Conservation (phyloP, 176 grass and related monocot genomes). For the Dendrocalamus sinicus region DNA sequence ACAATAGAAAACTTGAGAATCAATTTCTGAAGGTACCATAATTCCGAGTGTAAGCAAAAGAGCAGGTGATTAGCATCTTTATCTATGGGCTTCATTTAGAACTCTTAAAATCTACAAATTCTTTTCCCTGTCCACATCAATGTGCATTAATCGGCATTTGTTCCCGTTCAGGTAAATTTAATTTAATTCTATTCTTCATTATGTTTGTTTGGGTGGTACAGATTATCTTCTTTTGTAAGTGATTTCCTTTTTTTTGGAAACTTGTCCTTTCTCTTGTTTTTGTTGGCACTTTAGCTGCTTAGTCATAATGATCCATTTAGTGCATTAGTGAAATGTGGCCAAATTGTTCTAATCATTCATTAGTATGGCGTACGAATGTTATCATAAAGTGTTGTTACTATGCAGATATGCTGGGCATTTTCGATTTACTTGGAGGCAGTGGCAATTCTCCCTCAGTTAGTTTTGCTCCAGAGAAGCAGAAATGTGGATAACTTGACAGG, state of each 20-base stretch:
- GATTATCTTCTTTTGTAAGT: background rate
- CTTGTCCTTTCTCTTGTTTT: background rate
- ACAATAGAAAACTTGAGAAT: background rate
- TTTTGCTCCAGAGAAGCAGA: constrained; percentile 89
- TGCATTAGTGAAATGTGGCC: background rate
- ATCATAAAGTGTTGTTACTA: background rate
- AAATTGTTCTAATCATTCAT: background rate
- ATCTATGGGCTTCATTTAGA: background rate
- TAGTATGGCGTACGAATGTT: background rate
- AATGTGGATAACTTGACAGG: constrained; percentile 99
- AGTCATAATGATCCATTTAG: background rate
- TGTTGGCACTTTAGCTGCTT: background rate
- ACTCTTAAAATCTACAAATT: background rate
- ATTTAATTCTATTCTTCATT: background rate
- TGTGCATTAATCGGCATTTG: background rate
- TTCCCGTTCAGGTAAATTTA: background rate
- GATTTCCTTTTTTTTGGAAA: background rate
- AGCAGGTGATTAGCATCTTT: background rate
- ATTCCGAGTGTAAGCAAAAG: background rate
- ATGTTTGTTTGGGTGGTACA: background rate
- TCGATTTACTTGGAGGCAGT: constrained; percentile 94
- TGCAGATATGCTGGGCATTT: constrained; percentile 94
- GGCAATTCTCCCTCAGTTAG: constrained; percentile 96
- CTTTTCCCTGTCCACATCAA: background rate
- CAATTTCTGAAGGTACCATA: constrained; percentile 15